Conservation (phyloP, 352 stramenopile species). For the Thraustochytrium sp. region DNA sequence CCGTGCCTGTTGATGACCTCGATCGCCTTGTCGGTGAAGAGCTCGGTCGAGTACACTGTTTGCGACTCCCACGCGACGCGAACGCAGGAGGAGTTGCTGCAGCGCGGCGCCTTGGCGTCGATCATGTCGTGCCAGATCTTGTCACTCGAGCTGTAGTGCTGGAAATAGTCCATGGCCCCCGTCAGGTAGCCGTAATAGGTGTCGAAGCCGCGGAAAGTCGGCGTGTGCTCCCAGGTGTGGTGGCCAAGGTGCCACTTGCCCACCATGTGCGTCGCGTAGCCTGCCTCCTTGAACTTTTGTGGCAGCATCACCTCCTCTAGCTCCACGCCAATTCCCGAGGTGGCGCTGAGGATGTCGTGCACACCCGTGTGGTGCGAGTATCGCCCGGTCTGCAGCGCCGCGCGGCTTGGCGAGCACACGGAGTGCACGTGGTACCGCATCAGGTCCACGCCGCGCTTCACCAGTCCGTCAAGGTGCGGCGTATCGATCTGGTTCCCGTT, state of each 20-base stretch:
- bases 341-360: background rate
- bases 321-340: background rate
- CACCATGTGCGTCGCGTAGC: slow-evolving; percentile 13
- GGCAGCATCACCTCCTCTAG: background rate
- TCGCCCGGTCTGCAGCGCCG: slow-evolving; percentile 15
- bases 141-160: background rate
- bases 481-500: background rate
- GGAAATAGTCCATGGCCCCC: background rate
- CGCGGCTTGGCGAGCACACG: slow-evolving; percentile 13
- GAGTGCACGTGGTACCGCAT: slow-evolving; percentile 29
- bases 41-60: slow-evolving; percentile 5
- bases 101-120: background rate
- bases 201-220: slow-evolving; percentile 25
- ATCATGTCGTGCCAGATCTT: background rate
- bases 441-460: background rate
- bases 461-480: background rate
- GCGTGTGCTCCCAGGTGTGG: background rate
- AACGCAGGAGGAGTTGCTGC: background rate
- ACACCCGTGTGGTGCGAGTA: slow-evolving; percentile 20
- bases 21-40: slow-evolving; percentile 30
- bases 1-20: background rate
- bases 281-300: slow-evolving; percentile 18
- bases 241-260: slow-evolving; percentile 38
- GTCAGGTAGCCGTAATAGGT: background rate
- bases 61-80: background rate